Evolutionary conservation across 2,329 filamentous ascomycete genomes (phyloP).

Genomic region (Acrocalymma vagum): DNA sequence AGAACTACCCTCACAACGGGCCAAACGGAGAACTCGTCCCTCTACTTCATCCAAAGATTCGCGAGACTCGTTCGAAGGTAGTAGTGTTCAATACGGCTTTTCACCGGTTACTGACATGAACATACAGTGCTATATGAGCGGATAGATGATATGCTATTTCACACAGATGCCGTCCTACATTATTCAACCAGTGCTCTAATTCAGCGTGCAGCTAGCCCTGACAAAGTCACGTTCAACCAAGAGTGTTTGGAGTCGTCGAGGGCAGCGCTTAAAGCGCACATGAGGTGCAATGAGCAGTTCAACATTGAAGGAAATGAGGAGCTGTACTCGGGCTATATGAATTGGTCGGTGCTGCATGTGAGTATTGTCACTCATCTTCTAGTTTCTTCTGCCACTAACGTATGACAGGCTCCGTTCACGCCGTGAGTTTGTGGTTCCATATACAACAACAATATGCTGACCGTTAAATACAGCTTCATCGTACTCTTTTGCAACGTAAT

Average conservation of each 20-base stretch:
- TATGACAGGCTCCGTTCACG: constrained; percentile 51
- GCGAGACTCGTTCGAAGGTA: too few species aligned
- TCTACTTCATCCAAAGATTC: too few species aligned
- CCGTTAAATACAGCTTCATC: too few species aligned
- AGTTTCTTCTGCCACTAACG: background rate
- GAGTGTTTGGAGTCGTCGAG: constrained; percentile 26
- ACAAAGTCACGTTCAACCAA: constrained; percentile 20
- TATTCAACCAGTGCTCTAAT: constrained; percentile 25
- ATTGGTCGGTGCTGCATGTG: constrained; percentile 26
- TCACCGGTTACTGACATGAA: too few species aligned
- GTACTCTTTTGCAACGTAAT: constrained; percentile 55
- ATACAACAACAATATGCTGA: too few species aligned
- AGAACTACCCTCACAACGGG: too few species aligned
- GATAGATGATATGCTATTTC: constrained; percentile 25
- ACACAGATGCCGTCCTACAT: constrained; percentile 24
- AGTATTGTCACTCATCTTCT: background rate
- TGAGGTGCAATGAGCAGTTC: constrained; percentile 19
- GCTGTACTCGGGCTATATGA: constrained; percentile 29
- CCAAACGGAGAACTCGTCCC: too few species aligned
- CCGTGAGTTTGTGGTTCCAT: too few species aligned
- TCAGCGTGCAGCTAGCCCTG: constrained; percentile 22
- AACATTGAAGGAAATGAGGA: constrained; percentile 28
- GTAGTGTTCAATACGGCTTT: too few species aligned
- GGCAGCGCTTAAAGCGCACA: constrained; percentile 24
- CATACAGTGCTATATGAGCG: background rate